A percentile compares a stretch with the other conserved stretches of the same genome.
Conservation (phyloP, 768 basidiomycete species). For the Cystobasidium ongulense region DNA sequence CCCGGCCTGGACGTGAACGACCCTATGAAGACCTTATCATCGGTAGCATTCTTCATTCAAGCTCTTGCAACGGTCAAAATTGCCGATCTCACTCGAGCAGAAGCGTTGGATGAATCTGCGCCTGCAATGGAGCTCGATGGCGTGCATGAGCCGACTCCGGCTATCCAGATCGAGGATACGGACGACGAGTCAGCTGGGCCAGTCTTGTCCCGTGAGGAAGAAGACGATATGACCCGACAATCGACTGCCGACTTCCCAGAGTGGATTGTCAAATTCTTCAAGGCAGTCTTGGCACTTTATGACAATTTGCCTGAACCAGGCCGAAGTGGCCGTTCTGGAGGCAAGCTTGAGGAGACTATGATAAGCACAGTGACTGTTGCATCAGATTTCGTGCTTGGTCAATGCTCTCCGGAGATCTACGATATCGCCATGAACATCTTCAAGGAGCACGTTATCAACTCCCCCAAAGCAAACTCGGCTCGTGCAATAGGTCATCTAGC, state of each 20-base stretch:
- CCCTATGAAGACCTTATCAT: slow-evolving; percentile 43
- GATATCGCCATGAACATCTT: slow-evolving; percentile 76
- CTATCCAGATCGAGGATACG: slow-evolving; percentile 30
- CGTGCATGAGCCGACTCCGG: slow-evolving; percentile 18
- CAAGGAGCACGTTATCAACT: slow-evolving; percentile 77
- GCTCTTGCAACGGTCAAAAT: slow-evolving; percentile 38
- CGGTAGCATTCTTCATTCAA: slow-evolving; percentile 41
- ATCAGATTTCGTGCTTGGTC: slow-evolving; percentile 68
- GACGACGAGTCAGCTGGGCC: slow-evolving; percentile 41
- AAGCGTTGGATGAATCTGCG: slow-evolving; percentile 21
- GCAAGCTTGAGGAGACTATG: slow-evolving; percentile 47
- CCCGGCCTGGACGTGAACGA: slow-evolving; percentile 72
- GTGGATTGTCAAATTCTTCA: slow-evolving; percentile 74
- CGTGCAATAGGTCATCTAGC: slow-evolving; percentile 81
- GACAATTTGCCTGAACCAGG: slow-evolving; percentile 80
- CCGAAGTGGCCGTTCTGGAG: slow-evolving; percentile 58
- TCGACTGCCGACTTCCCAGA: slow-evolving; percentile 67
- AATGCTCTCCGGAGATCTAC: slow-evolving; percentile 67
- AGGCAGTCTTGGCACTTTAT: slow-evolving; percentile 66
- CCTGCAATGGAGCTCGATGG: slow-evolving; percentile 17
- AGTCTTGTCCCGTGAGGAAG: slow-evolving; percentile 56
- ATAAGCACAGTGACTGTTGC: slow-evolving; percentile 50
- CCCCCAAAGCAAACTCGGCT: slow-evolving; percentile 83
- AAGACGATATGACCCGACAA: slow-evolving; percentile 63
- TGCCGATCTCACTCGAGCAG: slow-evolving; percentile 40